These are phyloP conservation scores for Skeletonema potamos DNA, from an alignment of 108 stramenopile genomes.

Conservation along the genomic window DNA sequence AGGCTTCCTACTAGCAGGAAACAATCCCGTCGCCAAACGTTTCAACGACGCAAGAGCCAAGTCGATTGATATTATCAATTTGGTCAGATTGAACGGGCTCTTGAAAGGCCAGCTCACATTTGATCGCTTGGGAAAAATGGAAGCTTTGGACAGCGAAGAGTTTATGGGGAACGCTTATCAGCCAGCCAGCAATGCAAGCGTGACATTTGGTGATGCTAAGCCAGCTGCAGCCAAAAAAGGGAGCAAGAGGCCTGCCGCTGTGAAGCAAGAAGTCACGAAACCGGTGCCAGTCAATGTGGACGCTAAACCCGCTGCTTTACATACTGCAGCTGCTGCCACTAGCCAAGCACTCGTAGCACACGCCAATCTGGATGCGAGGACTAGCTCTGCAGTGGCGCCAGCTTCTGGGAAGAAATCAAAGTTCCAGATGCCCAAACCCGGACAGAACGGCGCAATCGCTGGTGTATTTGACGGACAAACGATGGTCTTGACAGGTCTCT, in stretches of 20 bases:
- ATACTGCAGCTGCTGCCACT: not conserved
- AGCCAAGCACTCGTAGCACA: slow-evolving; percentile 11
- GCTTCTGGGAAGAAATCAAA: slow-evolving; percentile 21
- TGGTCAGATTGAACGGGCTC: slow-evolving; percentile 25
- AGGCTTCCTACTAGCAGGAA: slow-evolving; percentile 28
- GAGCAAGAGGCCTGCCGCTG: slow-evolving; percentile 14
- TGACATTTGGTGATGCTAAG: slow-evolving; percentile 17
- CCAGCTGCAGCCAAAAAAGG: not conserved
- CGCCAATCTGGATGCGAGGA: not conserved
- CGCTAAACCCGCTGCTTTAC: not conserved
- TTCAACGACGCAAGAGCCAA: slow-evolving; percentile 28
- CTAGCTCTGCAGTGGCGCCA: slow-evolving; percentile 1
- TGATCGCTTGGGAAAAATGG: slow-evolving; percentile 7
- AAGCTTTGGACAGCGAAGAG: slow-evolving; percentile 15
- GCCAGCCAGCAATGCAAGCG: slow-evolving; percentile 2
- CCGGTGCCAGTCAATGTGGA: not conserved
- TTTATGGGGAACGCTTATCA: slow-evolving; percentile 22
- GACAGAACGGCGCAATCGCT: slow-evolving; percentile 44
- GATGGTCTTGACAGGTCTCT: slow-evolving; percentile 61
- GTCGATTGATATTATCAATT: slow-evolving; percentile 17
- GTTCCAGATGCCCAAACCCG: slow-evolving; percentile 55
- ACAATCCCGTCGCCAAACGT: slow-evolving; percentile 8
- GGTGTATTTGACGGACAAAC: slow-evolving; percentile 40
- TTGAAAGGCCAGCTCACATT: slow-evolving; percentile 27
- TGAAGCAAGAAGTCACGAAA: not conserved